Conservation (phyloP, 768 basidiomycete species). For the Mycena polygramma region DNA sequence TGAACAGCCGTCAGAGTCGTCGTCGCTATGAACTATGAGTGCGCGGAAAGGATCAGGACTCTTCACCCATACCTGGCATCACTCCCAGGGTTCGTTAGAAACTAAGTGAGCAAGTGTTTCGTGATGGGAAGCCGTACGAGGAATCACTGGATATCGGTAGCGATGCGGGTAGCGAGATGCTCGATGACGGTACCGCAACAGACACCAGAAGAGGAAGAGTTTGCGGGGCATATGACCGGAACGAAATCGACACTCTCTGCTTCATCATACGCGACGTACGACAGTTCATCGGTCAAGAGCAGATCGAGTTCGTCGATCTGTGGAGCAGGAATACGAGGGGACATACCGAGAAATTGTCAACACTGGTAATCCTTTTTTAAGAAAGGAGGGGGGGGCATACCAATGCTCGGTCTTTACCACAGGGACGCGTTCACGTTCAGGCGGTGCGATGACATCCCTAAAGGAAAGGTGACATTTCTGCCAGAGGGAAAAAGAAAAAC, state of each 20-base stretch:
- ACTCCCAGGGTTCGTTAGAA: not conserved
- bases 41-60: too few species aligned
- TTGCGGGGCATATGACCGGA: not conserved
- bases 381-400: too few species aligned
- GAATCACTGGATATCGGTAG: constrained; percentile 22
- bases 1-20: too few species aligned
- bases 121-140: not conserved
- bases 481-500: not conserved
- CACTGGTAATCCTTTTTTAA: not conserved
- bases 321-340: not conserved
- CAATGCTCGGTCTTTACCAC: too few species aligned
- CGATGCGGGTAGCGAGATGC: not conserved
- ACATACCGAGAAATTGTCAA: not conserved
- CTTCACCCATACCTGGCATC: not conserved
- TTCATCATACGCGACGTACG: not conserved
- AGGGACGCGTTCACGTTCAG: too few species aligned
- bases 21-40: too few species aligned
- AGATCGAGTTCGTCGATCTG: constrained; percentile 3
- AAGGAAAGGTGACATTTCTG: too few species aligned
- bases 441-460: too few species aligned
- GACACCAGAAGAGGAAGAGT: not conserved
- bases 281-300: not conserved
- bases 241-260: not conserved
- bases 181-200: too few species aligned
- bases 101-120: not conserved